Evolutionary conservation across 108 stramenopile species (phyloP), one percentile per base, ranked within the genome.

Genomic region (Seminavis robusta): DNA sequence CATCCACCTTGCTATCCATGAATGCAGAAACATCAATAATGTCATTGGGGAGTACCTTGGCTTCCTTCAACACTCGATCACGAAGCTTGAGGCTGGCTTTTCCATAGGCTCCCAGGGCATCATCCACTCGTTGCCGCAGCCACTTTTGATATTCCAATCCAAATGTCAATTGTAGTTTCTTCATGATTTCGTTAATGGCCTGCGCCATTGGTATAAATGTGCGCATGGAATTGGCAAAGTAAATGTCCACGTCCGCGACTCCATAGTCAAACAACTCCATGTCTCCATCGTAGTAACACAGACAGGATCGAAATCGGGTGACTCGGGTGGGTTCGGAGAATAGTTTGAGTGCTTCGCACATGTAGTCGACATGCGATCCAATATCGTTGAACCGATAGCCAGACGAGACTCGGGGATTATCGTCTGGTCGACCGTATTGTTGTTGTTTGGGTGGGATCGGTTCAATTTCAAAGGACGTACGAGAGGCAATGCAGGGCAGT

Each of bases 21-120:
- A 94, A 94, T 13, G 76, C 60, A 8, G 81, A 83, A 3, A 94
- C 93, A 59, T 94, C 93, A 37, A 94, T 80, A 36, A 94, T 94
- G 50, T 90, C 71, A 48, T 91, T 91, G 25, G 89, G 90, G 25
- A 94, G 66, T 11, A 91, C 86, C 41, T 75, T 77, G 8, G 76
- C 93, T 53, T 94, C 89, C 61, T 83, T 82, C 46, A 94, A 59
- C 0, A 94, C 83, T 20, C 93, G 85, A 61, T 90, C 89, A 27
- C 88, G 67, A 4, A 94, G 75, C 59, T 86, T 81, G 23, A 85
- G 45, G n/a, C 77, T 73, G 29, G 66, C 67, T 6, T 49, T n/a
- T 16, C 69, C 69, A n/a, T n/a, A n/a, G 3, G 67, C 51, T 17
- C 67, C 71, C 38, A 61, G 74, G 20, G 47, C 59, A 16, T 52